Percentiles rank a stretch among this genome's conserved stretches.
Conservation (phyloP, 2,329 filamentous ascomycete genomes). For the Tetracladium maxilliforme region DNA sequence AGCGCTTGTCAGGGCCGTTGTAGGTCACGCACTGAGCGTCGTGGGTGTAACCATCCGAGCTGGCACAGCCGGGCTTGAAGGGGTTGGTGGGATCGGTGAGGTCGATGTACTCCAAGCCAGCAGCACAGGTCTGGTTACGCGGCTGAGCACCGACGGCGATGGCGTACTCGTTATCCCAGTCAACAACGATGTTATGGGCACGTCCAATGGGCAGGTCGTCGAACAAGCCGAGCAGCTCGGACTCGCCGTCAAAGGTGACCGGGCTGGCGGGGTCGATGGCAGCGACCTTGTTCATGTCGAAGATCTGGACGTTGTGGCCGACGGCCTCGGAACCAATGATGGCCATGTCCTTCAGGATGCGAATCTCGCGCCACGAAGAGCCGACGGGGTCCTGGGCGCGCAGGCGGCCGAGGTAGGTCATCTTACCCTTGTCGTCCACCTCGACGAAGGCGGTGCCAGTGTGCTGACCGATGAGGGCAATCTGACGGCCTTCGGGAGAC, state of each 20-base stretch:
- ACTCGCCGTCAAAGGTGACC: conserved; percentile 17
- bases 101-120: conserved; percentile 35
- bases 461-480: conserved; percentile 30
- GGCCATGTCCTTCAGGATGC: conserved; percentile 18
- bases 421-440: conserved; percentile 24
- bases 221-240: conserved; percentile 20
- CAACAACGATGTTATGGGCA: conserved; percentile 24
- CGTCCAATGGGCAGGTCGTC: conserved; percentile 20
- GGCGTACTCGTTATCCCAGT: conserved; percentile 22
- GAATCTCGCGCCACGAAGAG: conserved; percentile 20
- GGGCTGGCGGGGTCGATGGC: conserved; percentile 14
- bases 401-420: conserved; percentile 28
- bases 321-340: conserved; percentile 24
- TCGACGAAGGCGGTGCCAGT: conserved; percentile 35
- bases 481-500: conserved; percentile 29
- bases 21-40: conserved; percentile 19
- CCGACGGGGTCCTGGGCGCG: conserved; percentile 22
- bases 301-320: conserved; percentile 35
- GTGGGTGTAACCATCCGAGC: conserved; percentile 21
- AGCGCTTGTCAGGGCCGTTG: conserved; percentile 8
- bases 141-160: conserved; percentile 18
- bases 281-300: conserved; percentile 33
- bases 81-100: conserved; percentile 29
- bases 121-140: conserved; percentile 18
- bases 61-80: conserved; percentile 27